Base-by-base conservation (phyloP, 371 early-diverging fungal species). In the Chytridiales sp. region DNA sequence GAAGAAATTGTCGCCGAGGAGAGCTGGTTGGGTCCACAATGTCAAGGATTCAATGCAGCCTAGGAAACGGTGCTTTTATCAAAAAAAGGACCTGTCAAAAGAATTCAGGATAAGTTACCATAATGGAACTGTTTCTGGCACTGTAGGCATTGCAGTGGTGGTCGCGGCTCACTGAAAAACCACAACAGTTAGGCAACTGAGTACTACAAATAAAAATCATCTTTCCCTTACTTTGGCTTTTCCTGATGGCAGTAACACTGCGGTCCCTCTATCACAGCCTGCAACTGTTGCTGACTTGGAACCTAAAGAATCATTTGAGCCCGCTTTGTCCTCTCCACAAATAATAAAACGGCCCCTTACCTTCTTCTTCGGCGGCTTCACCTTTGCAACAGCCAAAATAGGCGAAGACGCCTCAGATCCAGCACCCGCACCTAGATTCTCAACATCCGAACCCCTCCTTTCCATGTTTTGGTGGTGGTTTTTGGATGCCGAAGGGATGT, bases 1-100 rank as follows among this genome's bases (percentile, higher is more conserved):
- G 66, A 74, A 85, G 54, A 80, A 82, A 61, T 83, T 82, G 52
- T 85, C 85, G 30, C 82, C 85, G 9, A 76, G 68, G 35, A 83
- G 59, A 31, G 75, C 71, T 21, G 30, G 49, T 8, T 42, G 19
- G 21, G 19, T 41, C 77, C 77, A 77, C 9, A 41, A 22, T 49
- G 65, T 61, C 41, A 73, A 38, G 19, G 62, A 30, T 4, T 64
- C 57, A 11, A 77, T 64, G 57, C 77, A 77, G 22, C 48, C 74
- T 74, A 11, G 19, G 26, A 53, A 40, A 17, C 17, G 15, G 40
- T 19, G 40, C 1, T 40, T 40, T 15, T 19, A 40, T 40, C 40
- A 17, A 19, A 19, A 19, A 40, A 17, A 19, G 40, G 19, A 40
- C 19, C 17, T 40, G 40, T 19, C 40, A 15, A 40, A 17, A 19